Evolutionary conservation across 1,284 basidiomycete genomes (phyloP), one percentile per base, ranked within the genome.

Genomic region (Hortiboletus rubellus): DNA sequence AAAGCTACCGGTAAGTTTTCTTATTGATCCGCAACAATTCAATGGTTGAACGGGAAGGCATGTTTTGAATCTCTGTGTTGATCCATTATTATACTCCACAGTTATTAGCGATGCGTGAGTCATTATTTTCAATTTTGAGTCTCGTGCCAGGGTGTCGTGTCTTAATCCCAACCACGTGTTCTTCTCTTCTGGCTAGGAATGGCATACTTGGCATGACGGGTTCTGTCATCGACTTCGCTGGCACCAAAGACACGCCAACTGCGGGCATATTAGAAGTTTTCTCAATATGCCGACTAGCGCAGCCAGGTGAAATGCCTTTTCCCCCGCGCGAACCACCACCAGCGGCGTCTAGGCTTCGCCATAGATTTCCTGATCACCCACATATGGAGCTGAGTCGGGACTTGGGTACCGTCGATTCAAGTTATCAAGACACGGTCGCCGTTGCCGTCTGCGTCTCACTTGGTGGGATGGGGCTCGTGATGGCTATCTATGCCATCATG

Each of bases 361-460:
- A 48, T 33, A 44, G n/a, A 42, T 1, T 52, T 36, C 30, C 54
- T 17, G 49, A 54, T 42, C 43, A n/a, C 15, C 45, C 36, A 15
- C 58, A 50, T 27, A 67, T 62, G 57, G 51, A 46, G 2, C 42
- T 22, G 14, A 24, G 31, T 17, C 55, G 49, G 31, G 30, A 34
- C 11, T 7, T 14, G 45, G 30, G 2, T 36, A 36, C 42, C n/a
- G 24, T 41, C 51, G 8, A 42, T n/a, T 45, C 44, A 7, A 64
- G 50, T 41, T 37, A 48, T 30, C 7, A 46, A 14, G 48, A 41
- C 42, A 60, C 48, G 3, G 31, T 63, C 44, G 38, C 52, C 42
- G 12, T 71, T 30, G 65, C 59, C 9, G 60, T 71, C 48, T 55
- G 47, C 24, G 45, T 54, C 38, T 70, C 69, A 30, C n/a, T 69